phyloP scores from a whole-genome alignment of 345 rosid genomes.

The Citropsis articulata region DNA sequence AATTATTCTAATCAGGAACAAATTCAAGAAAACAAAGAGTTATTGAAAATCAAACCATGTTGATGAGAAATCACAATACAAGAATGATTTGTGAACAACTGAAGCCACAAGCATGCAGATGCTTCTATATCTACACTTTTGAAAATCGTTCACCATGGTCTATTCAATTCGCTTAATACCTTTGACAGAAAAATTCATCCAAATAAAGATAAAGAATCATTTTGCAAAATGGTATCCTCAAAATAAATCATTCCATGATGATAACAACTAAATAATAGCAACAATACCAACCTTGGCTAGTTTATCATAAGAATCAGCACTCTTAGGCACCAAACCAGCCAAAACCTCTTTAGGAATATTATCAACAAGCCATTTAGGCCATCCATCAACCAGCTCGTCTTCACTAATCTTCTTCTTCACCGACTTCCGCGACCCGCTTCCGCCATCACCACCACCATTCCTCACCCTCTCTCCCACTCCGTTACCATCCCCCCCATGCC shows the following conservation, averaged over 20 bases:
- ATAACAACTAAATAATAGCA: background rate
- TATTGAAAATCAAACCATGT: background rate
- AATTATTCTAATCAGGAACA: background rate
- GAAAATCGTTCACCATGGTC: background rate
- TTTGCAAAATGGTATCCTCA: background rate
- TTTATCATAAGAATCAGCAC: constrained; percentile 69
- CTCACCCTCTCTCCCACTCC: constrained; percentile 12
- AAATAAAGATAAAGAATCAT: background rate
- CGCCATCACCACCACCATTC: constrained; percentile 13
- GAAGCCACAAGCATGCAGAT: background rate
- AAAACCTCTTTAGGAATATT: constrained; percentile 48
- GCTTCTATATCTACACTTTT: background rate
- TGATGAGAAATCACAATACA: background rate
- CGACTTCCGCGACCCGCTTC: constrained; percentile 20
- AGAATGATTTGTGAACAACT: background rate
- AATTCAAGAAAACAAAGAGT: background rate
- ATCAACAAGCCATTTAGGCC: constrained; percentile 79
- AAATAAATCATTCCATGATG: background rate
- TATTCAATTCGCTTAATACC: background rate
- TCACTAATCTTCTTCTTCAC: constrained; percentile 37
- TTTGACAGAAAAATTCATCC: background rate
- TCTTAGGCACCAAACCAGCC: constrained; percentile 50
- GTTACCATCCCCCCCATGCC: constrained; percentile 1
- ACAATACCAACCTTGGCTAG: constrained; percentile 49
- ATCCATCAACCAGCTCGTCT: constrained; percentile 54